A percentile compares a stretch with the other conserved stretches of the same genome.
These are phyloP conservation scores for Tolypocladium album DNA, from an alignment of 2,329 filamentous ascomycete genomes.

Conservation along the genomic window DNA sequence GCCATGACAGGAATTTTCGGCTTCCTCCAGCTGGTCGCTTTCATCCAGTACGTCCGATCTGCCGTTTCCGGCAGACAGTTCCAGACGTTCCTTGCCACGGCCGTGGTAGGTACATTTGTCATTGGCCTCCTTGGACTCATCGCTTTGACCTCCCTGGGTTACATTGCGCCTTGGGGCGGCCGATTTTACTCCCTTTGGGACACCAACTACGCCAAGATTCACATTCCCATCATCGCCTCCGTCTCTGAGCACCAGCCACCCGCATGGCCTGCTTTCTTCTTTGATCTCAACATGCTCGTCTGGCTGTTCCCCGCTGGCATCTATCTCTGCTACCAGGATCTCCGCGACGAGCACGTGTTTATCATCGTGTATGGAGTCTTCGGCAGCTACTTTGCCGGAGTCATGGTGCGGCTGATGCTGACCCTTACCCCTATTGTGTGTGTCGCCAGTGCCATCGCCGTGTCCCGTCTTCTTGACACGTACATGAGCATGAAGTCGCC, in stretches of 20 bases:
- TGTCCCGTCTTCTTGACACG: constrained; percentile 79
- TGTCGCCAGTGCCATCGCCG: constrained; percentile 79
- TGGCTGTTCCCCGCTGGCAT: constrained; percentile 99
- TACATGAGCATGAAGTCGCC: constrained; percentile 64
- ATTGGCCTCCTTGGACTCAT: constrained; percentile 67
- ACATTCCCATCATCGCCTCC: constrained; percentile 99
- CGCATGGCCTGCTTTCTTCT: constrained; percentile 98
- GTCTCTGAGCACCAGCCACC: constrained; percentile 99
- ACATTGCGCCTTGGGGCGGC: constrained; percentile 94
- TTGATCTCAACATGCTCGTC: constrained; percentile 95
- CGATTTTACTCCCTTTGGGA: constrained; percentile 99
- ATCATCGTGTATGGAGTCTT: constrained; percentile 95
- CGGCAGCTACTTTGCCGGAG: constrained; percentile 94
- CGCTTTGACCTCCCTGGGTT: constrained; percentile 76
- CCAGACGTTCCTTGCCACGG: constrained; percentile 72
- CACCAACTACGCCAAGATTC: constrained; percentile 96
- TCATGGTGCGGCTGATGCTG: constrained; percentile 99
- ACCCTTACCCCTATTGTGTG: constrained; percentile 95
- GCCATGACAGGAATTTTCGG: constrained; percentile 72
- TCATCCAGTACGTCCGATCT: constrained; percentile 82
- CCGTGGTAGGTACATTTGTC: constrained; percentile 64
- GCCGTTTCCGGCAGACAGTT: constrained; percentile 89
- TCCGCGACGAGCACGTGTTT: constrained; percentile 95
- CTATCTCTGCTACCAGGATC: constrained; percentile 91
- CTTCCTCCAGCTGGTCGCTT: constrained; percentile 83